Conservation (phyloP, 306 rosid genomes). For the Begonia masoniana region DNA sequence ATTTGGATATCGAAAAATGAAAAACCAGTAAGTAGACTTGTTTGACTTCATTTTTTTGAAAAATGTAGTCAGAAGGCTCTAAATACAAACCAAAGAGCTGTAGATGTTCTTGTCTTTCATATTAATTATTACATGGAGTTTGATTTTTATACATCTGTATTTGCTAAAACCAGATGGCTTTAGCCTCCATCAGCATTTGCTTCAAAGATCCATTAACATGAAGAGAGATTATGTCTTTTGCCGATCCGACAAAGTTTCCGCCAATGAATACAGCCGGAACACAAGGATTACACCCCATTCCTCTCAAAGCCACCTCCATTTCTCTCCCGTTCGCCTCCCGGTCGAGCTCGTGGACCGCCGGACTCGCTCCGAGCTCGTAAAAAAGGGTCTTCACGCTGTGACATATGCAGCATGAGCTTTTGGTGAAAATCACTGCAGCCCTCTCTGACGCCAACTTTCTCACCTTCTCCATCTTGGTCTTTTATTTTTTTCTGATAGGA, state of each 20-base stretch:
- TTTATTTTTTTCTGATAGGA: neutral
- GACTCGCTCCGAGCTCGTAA: slow-evolving; percentile 92
- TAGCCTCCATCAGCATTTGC: slow-evolving; percentile 85
- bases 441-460: slow-evolving; percentile 80
- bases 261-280: slow-evolving; percentile 96
- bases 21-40: too few species aligned
- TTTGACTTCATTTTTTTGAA: too few species aligned
- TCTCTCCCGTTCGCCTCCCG: slow-evolving; percentile 62
- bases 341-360: slow-evolving; percentile 86
- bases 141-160: neutral
- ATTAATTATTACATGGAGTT: too few species aligned
- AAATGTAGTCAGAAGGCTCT: too few species aligned
- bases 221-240: slow-evolving; percentile 82
- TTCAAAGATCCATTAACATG: slow-evolving; percentile 91
- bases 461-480: slow-evolving; percentile 52
- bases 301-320: slow-evolving; percentile 69
- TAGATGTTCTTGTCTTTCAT: too few species aligned
- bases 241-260: slow-evolving; percentile 73
- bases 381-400: slow-evolving; percentile 83
- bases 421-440: slow-evolving; percentile 90
- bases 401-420: slow-evolving; percentile 94
- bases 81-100: too few species aligned
- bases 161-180: slow-evolving; percentile 84
- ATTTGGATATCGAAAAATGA: too few species aligned
- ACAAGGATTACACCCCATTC: slow-evolving; percentile 77